A percentile compares a stretch with the other conserved stretches of the same genome.
phyloP scores from a whole-genome alignment of 1,284 basidiomycete species.

The Cutaneotrichosporon cavernicola region DNA sequence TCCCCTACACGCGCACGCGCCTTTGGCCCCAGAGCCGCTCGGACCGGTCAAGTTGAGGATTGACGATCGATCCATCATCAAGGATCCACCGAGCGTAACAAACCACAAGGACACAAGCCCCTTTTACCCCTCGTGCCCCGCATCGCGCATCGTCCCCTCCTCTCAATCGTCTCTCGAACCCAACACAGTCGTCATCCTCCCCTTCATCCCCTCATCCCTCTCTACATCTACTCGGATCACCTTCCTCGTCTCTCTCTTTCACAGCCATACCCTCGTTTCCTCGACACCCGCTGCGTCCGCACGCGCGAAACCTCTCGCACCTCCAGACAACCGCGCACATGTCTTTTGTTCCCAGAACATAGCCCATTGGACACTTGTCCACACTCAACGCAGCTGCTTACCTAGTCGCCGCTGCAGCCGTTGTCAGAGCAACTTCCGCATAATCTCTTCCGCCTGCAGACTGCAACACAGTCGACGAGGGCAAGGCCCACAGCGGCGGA shows the following conservation, averaged over 20 bases:
- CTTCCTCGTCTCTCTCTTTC: not conserved
- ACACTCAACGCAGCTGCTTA: not conserved
- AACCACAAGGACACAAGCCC: not conserved
- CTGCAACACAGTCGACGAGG: not conserved
- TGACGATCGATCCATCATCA: not conserved
- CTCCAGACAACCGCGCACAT: conserved; percentile 1
- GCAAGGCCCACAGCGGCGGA: conserved; percentile 2
- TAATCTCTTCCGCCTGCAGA: not conserved
- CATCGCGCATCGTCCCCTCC: conserved; percentile 1
- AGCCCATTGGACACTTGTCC: conserved; percentile 7
- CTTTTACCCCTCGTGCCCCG: not conserved
- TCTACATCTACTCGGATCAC: not conserved
- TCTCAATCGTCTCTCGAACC: not conserved
- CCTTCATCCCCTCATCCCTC: not conserved
- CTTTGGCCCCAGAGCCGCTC: not conserved
- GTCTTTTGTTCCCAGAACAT: conserved; percentile 9
- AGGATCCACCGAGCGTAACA: not conserved
- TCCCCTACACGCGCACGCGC: not conserved
- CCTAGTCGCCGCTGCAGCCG: not conserved
- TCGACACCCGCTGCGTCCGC: conserved; percentile 2
- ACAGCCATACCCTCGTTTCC: not conserved
- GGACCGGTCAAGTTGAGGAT: not conserved
- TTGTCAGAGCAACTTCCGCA: not conserved
- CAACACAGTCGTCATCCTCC: not conserved
- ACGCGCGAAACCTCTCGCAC: not conserved